Conservation (phyloP, 2,329 filamentous ascomycete species). For the Fusarium brevicatenulatum region DNA sequence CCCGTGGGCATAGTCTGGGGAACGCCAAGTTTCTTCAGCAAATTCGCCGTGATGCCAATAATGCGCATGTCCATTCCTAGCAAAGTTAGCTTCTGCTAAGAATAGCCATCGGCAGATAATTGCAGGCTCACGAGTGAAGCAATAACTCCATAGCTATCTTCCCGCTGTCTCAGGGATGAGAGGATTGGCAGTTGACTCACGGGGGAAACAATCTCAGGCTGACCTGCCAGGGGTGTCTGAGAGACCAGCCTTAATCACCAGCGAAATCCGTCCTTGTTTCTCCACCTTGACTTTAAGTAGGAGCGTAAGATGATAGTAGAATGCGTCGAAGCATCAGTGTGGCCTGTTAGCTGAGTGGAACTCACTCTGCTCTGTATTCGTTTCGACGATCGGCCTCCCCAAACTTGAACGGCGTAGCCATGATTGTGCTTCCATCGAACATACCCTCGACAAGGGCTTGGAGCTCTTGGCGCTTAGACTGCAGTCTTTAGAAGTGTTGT, state of each 20-base stretch:
- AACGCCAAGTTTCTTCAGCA: not conserved
- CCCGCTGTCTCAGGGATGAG: not conserved
- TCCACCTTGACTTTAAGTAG: accelerated
- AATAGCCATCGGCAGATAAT: accelerated
- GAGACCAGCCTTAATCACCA: not conserved
- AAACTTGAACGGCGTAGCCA: not conserved
- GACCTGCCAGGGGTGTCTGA: not conserved
- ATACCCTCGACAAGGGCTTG: not conserved
- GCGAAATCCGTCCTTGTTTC: not conserved
- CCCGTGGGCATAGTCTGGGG: not conserved
- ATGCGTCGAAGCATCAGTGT: accelerated
- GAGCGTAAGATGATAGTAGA: too few relatives aligned
- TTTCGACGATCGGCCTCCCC: not conserved
- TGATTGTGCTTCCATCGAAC: not conserved
- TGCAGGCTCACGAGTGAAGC: accelerated
- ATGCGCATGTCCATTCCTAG: not conserved
- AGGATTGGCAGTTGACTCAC: not conserved
- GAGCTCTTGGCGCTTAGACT: not conserved
- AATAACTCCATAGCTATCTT: not conserved
- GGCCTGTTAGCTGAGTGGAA: accelerated
- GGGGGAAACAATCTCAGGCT: not conserved
- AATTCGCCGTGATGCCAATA: accelerated
- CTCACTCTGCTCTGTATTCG: not conserved
- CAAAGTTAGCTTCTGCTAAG: accelerated
- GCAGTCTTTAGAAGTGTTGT: not conserved